Evolutionary conservation across 768 basidiomycete genomes (phyloP), one percentile per base, ranked within the genome.

Genomic region (Strobilomyces echinocephalus): DNA sequence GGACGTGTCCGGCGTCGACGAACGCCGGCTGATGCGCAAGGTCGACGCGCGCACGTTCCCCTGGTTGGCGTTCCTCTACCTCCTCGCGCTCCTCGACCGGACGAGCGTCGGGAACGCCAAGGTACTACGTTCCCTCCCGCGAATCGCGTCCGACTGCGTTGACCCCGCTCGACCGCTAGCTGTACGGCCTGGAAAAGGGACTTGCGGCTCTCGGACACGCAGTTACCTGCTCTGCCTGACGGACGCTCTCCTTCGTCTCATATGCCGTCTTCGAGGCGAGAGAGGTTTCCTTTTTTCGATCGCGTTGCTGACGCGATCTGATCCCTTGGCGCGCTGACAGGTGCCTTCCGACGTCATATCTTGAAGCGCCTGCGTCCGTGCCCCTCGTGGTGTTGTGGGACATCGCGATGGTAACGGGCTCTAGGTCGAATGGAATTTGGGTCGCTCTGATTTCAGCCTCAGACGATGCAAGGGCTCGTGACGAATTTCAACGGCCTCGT

Each of bases 391-490:
- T 87, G 3, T 59, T 80, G 16, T 88, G 87, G 86, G 87, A 87
- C 3, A 59, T 88, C 30, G 82, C 83, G 74, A 88, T 88, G 87
- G 86, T 86, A n/a, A 50, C 47, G 46, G 42, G 5, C 16, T 7
- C 31, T 40, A 10, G 8, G 8, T 16, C 15, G 8, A 18, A 11
- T 42, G 7, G 26, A 44, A n/a, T 28, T 30, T 47, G 28, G 52
- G 6, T 8, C 21, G 3, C 16, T 28, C 43, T 63, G 30, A 26
- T 53, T 24, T 14, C 35, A 36, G 11, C 14, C 11, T 21, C 64
- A 90, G 88, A 87, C 85, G 15, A 71, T 85, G 8, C 87, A 89
- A 78, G 85, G 86, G 8, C 64, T 88, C 21, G 80, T 87, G 3
- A 77, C 81, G 51, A 80, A 87, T 65, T 88, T 79, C 59, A 76